Evolutionary conservation across 2,329 filamentous ascomycete genomes (phyloP).

Genomic region (Cladosporium sp.): DNA sequence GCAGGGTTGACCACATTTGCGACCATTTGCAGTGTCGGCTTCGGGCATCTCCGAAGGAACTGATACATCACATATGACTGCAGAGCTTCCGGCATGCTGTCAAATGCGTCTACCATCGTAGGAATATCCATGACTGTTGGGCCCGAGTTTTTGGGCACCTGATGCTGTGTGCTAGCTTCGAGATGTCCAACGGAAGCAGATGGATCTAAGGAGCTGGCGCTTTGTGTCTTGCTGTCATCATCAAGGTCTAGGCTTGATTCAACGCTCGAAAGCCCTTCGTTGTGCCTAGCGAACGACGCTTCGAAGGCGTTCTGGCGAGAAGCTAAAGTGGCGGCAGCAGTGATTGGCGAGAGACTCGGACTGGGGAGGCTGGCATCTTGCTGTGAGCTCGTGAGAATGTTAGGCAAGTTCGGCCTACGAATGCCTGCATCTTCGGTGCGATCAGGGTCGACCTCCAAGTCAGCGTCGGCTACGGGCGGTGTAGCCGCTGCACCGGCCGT

Average conservation of each 20-base stretch:
- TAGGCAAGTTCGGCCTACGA: slow-evolving; percentile 34
- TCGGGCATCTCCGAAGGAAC: slow-evolving; percentile 77
- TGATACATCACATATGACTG: slow-evolving; percentile 98
- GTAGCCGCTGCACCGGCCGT: slow-evolving; percentile 49
- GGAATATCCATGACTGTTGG: slow-evolving; percentile 67
- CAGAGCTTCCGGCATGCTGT: slow-evolving; percentile 82
- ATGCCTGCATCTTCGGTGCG: slow-evolving; percentile 12
- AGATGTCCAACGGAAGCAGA: not conserved
- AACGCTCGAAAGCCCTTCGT: slow-evolving; percentile 28
- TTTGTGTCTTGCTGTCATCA: slow-evolving; percentile 22
- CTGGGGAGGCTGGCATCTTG: slow-evolving; percentile 92
- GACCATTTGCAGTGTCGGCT: slow-evolving; percentile 82
- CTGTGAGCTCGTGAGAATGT: slow-evolving; percentile 63
- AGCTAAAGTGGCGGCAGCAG: slow-evolving; percentile 62
- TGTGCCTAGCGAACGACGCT: slow-evolving; percentile 27
- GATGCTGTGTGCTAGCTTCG: slow-evolving; percentile 5
- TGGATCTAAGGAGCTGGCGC: slow-evolving; percentile 13
- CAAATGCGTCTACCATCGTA: slow-evolving; percentile 80
- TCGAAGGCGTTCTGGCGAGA: slow-evolving; percentile 28
- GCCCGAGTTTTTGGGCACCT: slow-evolving; percentile 8
- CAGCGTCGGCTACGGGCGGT: slow-evolving; percentile 68
- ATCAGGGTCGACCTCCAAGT: slow-evolving; percentile 51
- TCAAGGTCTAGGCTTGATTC: slow-evolving; percentile 30
- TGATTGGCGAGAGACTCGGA: slow-evolving; percentile 84
- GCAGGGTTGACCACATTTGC: slow-evolving; percentile 89